These are phyloP conservation scores for Flaveria ramosissima DNA, from an alignment of 129 eudicot genomes.

Conservation along the genomic window DNA sequence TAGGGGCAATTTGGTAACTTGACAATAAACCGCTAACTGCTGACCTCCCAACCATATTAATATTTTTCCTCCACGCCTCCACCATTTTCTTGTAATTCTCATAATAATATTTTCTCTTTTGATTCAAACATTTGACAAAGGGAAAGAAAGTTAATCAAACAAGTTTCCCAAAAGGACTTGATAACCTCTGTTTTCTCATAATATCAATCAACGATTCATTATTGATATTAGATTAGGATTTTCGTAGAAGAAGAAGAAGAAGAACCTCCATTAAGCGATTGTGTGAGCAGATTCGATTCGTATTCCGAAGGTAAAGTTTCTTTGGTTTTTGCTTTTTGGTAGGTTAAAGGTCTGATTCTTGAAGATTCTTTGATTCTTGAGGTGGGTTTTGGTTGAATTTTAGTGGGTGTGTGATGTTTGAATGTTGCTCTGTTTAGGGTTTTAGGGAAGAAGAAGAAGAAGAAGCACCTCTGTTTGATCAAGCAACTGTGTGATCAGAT, in stretches of 20 bases:
- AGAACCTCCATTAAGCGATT: constrained; percentile 12
- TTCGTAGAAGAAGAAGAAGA: neutral
- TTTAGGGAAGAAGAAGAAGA: constrained; percentile 12
- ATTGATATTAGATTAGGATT: neutral
- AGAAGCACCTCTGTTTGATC: constrained; percentile 11
- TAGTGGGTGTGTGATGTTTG: constrained; percentile 19
- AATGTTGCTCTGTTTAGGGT: constrained; percentile 27
- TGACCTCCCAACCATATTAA: too few species aligned
- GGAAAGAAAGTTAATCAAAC: neutral
- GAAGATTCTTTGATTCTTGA: constrained; percentile 18
- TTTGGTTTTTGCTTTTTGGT: neutral
- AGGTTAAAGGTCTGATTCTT: constrained; percentile 6
- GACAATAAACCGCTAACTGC: too few species aligned
- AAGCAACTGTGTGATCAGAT: constrained; percentile 37
- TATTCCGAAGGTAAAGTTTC: constrained; percentile 39
- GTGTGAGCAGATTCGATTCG: constrained; percentile 37
- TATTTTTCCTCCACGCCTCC: too few species aligned
- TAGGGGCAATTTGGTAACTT: too few species aligned
- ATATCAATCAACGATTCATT: neutral
- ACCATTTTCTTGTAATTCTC: constrained; percentile 1
- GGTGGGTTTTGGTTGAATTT: constrained; percentile 25
- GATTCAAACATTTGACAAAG: constrained; percentile 19
- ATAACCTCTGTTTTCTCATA: neutral
- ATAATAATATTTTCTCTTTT: constrained; percentile 20
- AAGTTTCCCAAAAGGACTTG: neutral